Evolutionary conservation across 2,329 filamentous ascomycete genomes (phyloP).

Genomic region (Colletotrichum chrysophilum): DNA sequence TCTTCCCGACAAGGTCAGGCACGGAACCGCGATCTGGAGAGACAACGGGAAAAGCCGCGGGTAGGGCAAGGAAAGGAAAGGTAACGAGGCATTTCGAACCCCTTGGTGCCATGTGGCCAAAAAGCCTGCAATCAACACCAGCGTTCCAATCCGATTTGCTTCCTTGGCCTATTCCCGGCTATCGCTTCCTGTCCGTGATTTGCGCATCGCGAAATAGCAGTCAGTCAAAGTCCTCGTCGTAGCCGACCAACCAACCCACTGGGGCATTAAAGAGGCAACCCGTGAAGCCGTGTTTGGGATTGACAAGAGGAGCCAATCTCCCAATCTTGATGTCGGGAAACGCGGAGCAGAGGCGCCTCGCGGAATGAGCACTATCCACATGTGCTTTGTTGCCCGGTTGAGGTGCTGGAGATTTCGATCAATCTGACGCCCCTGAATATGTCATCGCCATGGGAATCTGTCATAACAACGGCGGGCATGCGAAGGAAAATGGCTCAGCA

Average conservation of each 20-base stretch:
- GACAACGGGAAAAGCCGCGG: not conserved
- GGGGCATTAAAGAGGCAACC: not conserved
- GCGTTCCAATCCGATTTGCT: not conserved
- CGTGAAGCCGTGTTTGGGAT: not conserved
- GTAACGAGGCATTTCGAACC: not conserved
- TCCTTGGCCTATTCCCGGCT: not conserved
- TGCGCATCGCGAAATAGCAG: not conserved
- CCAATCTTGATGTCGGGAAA: slow-evolving; percentile 11
- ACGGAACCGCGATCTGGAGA: not conserved
- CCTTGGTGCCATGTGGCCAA: slow-evolving; percentile 10
- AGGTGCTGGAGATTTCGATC: slow-evolving; percentile 10
- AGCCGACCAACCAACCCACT: not conserved
- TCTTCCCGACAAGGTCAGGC: not conserved
- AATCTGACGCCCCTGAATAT: slow-evolving; percentile 9
- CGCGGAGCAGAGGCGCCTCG: not conserved
- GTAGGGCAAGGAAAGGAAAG: not conserved
- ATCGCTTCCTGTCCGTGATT: not conserved
- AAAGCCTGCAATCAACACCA: not conserved
- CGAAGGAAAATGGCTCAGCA: not conserved
- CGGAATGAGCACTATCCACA: slow-evolving; percentile 16
- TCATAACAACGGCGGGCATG: not conserved
- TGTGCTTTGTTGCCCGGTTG: slow-evolving; percentile 7
- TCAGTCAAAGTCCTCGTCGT: not conserved
- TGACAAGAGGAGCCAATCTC: slow-evolving; percentile 7
- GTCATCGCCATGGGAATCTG: not conserved